Conservation (phyloP, 345 rosid species). For the Eucalyptus leucophloia region DNA sequence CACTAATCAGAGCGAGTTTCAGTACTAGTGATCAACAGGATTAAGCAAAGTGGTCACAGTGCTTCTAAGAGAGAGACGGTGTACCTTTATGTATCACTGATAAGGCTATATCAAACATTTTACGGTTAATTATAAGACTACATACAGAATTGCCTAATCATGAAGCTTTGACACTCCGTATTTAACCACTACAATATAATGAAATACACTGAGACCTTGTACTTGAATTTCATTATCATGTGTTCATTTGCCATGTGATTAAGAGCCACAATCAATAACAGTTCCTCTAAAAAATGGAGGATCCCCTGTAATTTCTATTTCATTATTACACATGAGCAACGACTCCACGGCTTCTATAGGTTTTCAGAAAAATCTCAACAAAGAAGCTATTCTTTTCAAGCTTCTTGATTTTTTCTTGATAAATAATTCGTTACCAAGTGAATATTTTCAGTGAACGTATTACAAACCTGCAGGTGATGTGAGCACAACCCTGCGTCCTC, state of each 20-base stretch:
- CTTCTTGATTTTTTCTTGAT: not conserved
- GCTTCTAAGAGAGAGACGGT: not conserved
- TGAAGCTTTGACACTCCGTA: not conserved
- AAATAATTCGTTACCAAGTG: not conserved
- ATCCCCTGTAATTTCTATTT: not conserved
- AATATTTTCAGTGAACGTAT: not conserved
- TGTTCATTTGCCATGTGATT: not conserved
- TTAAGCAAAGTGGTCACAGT: not conserved
- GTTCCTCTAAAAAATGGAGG: not conserved
- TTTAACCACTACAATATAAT: not conserved
- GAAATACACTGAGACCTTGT: not conserved
- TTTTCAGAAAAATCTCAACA: not conserved
- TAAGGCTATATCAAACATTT: not conserved
- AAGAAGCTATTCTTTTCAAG: not conserved
- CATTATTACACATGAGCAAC: not conserved
- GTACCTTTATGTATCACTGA: not conserved
- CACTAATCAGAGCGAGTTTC: not conserved
- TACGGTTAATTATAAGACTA: not conserved
- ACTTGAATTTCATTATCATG: not conserved
- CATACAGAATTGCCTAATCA: not conserved
- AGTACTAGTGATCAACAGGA: not conserved
- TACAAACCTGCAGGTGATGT: slow-evolving; percentile 33
- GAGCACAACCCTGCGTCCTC: slow-evolving; percentile 24
- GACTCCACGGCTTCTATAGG: not conserved
- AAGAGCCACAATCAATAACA: not conserved